Evolutionary conservation across 208 protist genomes (phyloP).

Genomic region (Trypanosoma conorhini): DNA sequence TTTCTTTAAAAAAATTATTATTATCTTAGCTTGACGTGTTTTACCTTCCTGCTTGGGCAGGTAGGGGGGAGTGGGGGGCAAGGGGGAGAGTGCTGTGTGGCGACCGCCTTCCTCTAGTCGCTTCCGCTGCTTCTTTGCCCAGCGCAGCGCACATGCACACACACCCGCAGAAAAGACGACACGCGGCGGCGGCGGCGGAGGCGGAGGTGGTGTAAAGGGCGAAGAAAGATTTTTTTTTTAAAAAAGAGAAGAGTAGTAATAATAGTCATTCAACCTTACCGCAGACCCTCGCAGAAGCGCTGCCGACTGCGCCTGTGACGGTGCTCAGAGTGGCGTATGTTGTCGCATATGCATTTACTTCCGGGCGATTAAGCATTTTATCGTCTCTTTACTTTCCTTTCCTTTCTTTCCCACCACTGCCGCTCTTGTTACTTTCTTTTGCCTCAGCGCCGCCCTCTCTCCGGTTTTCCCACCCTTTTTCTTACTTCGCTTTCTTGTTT

Average conservation of each 20-base stretch:
- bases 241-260: background rate
- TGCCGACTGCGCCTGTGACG: background rate
- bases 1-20: too few relatives aligned
- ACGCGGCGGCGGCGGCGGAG: too few relatives aligned
- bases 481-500: too few relatives aligned
- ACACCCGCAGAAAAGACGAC: background rate
- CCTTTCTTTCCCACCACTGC: constrained; percentile 2
- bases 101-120: background rate
- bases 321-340: background rate
- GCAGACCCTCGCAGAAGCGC: background rate
- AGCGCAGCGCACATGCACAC: background rate
- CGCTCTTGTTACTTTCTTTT: too few relatives aligned
- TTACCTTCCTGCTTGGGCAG: background rate
- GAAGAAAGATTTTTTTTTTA: too few relatives aligned
- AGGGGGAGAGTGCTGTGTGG: background rate
- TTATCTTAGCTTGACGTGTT: background rate
- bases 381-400: background rate
- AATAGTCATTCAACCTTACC: background rate
- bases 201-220: background rate
- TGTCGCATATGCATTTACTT: background rate
- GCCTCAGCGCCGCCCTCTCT: too few relatives aligned
- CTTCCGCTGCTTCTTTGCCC: background rate
- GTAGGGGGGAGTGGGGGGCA: background rate
- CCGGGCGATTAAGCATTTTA: background rate
- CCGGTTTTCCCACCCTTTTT: too few relatives aligned